Evolutionary conservation across 108 stramenopile species (phyloP).

Genomic region (Cyclostephanos tholiformis): DNA sequence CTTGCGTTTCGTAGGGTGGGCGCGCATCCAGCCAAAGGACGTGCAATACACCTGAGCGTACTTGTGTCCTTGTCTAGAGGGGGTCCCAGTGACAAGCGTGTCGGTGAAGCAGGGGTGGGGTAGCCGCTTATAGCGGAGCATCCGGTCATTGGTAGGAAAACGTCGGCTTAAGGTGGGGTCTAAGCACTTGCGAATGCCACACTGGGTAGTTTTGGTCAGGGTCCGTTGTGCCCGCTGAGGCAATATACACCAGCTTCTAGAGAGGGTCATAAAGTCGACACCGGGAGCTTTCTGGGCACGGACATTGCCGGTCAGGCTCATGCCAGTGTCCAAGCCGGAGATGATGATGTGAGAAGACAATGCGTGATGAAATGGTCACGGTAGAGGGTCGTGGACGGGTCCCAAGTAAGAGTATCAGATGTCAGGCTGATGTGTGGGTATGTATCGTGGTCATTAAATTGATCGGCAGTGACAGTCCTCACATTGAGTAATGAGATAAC

Average conservation of each 20-base stretch:
- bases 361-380: not conserved
- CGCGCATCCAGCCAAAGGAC: constrained; percentile 1
- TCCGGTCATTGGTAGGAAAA: constrained; percentile 15
- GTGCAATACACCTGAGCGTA: constrained; percentile 21
- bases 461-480: not conserved
- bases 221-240: constrained; percentile 18
- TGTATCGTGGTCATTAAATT: not conserved
- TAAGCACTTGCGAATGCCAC: constrained; percentile 12
- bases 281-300: too few relatives aligned
- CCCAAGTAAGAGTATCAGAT: constrained; percentile 4
- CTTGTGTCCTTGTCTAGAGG: not conserved
- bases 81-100: not conserved
- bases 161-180: not conserved
- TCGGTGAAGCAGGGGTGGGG: not conserved
- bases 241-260: constrained; percentile 35
- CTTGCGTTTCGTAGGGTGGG: constrained; percentile 24
- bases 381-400: not conserved
- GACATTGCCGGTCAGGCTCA: not conserved
- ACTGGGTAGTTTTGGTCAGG: constrained; percentile 22
- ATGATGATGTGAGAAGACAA: not conserved
- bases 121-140: constrained; percentile 10
- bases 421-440: constrained; percentile 1
- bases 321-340: not conserved
- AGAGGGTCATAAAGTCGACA: constrained; percentile 7
- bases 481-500: not conserved